Base-by-base conservation (phyloP, 2,329 filamentous ascomycete genomes). In the Neopestalotiopsis rosae region DNA sequence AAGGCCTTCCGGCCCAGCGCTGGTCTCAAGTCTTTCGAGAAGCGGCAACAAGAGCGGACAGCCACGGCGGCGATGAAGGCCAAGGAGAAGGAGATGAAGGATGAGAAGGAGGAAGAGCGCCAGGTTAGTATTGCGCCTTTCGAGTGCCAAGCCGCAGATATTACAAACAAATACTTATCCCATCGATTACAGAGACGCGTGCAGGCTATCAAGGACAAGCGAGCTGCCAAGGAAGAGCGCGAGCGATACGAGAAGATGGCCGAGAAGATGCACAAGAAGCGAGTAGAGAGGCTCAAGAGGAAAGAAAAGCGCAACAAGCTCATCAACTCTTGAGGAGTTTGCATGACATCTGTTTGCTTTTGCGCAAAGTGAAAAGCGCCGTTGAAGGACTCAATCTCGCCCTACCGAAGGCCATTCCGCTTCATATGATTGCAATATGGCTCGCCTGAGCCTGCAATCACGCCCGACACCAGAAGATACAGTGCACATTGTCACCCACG, bases 221-320 rank as follows among this genome's bases (percentile, higher is more conserved):
- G 94, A 74, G 92, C 90, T 24, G 93, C 91, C 66, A 98, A 98
- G 87, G 95, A 94, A 76, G 96, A 98, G 85, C 94, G 92, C 81
- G 94, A 95, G 77, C 87, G 95, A 74, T 98, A 95, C 79, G 94
- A 94, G 81, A 94, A 95, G 85, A 89, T 99, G 89, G 95, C 94
- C 24, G 94, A 94, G 84, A 98, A 96, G 85, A 98, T 99, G 96
- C 95, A 98, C 84, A 90, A 89, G 82, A 98, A 97, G 87, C 88
- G 95, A 71, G 92, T 98, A 13, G 96, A 99, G 83, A 89, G 96
- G 75, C 82, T 97, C 81, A 97, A 94, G 90, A 89, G 95, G 78
- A 93, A 94, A 81, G 96, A 99, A 86, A 98, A 98, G 91, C 90
- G 96, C 79, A 99, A 95, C 82, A 96, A 95, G 85, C 83, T 94